Base-by-base conservation (phyloP, 345 rosid species). In the Punica granatum region DNA sequence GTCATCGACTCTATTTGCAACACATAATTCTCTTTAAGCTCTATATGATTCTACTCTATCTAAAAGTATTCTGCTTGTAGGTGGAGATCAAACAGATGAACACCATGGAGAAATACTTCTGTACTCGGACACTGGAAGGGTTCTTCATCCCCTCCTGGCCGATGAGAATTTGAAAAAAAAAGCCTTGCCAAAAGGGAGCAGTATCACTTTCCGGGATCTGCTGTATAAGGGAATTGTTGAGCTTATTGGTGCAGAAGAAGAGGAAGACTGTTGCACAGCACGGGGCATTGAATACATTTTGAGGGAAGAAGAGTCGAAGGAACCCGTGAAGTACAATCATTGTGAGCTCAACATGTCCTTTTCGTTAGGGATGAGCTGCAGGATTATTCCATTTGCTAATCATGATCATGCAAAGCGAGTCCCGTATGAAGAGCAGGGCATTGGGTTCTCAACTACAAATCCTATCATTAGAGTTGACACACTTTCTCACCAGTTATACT, bases 371-470 rank as follows among this genome's bases (percentile, higher is more conserved):
- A 74, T 93, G 63, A 89, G 98, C 64, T 89, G 96, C 65, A 92
- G 97, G 35, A 81, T 93, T 25, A 80, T 93, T 25, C 97, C 98
- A 11, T 90, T 89, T 72, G 91, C 94, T 8, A 90, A 89, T 76
- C 98, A 89, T 58, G 90, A 93, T 63, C 94, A 89, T 72, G 97
- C 96, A 19, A 84, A 84, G 74, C 86, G 98, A 76, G 92, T 93
- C 13, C 89, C 90, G 6, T 90, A 89, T 78, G 91, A 90, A 70
- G 89, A 88, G 36, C 97, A 93, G 69, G 97, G 90, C 18, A 93
- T 93, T 73, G 98, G 98, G 37, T 93, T 83, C 79, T 84, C 92
- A 11, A 82, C 94, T 4, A 89, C 96, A n/a, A 90, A 90, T 74
- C 94, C 94, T 10, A 85, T 79, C 73, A 86, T 87, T 71, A 79